Conservation (phyloP, 2,329 filamentous ascomycete genomes). For the Phaeoacremonium minimum region DNA sequence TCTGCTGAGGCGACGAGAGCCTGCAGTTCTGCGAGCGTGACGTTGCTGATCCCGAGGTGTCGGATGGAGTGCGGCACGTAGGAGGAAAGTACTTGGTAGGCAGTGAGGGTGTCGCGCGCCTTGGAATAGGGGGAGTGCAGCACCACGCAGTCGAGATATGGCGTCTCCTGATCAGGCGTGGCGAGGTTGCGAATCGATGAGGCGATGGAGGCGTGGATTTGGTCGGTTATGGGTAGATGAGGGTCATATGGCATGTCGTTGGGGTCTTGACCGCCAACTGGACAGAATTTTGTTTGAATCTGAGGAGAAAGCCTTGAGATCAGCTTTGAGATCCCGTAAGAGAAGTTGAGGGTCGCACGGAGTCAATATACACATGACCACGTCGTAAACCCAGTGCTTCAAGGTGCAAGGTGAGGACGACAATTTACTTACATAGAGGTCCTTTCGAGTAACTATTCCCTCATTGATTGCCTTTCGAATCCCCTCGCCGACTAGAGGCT, state of each 20-base stretch:
- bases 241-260: slow-evolving; percentile 60
- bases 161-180: slow-evolving; percentile 22
- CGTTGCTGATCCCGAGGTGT: slow-evolving; percentile 72
- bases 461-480: slow-evolving; percentile 57
- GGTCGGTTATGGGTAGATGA: slow-evolving; percentile 51
- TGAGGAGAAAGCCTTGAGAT: no score
- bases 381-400: slow-evolving; percentile 7
- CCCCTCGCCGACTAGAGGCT: slow-evolving; percentile 65
- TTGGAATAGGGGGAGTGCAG: slow-evolving; percentile 56
- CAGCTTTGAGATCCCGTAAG: no score
- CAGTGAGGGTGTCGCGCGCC: slow-evolving; percentile 48
- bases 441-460: slow-evolving; percentile 37
- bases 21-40: slow-evolving; percentile 52
- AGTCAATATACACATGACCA: no score
- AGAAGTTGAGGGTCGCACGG: no score
- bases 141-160: slow-evolving; percentile 70
- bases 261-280: slow-evolving; percentile 56
- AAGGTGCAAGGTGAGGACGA: background rate
- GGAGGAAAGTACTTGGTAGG: slow-evolving; percentile 61
- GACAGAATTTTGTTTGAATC: slow-evolving; percentile 83
- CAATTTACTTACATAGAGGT: slow-evolving; percentile 54
- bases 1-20: slow-evolving; percentile 44
- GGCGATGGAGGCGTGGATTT: slow-evolving; percentile 63
- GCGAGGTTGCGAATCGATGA: slow-evolving; percentile 63
- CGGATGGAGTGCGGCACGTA: slow-evolving; percentile 64